These are phyloP conservation scores for Gossypium anomalum DNA, from an alignment of 345 rosid species.

Conservation along the genomic window DNA sequence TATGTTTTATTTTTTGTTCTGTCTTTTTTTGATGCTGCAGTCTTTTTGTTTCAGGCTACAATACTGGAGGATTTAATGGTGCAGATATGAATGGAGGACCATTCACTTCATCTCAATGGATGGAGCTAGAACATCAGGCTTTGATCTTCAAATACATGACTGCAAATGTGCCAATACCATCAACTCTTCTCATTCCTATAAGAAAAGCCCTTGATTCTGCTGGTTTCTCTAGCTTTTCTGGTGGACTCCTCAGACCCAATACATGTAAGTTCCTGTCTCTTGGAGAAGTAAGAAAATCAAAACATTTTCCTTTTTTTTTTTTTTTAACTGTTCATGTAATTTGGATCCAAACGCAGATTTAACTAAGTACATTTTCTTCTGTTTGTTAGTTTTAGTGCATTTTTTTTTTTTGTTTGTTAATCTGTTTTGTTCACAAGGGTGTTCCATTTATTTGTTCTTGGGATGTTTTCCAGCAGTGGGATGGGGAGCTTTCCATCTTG, in stretches of 20 bases:
- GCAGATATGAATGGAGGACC: conserved; percentile 49
- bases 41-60: conserved; percentile 32
- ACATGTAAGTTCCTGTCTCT: conserved; percentile 39
- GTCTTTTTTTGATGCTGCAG: background rate
- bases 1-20: background rate
- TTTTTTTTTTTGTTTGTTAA: background rate
- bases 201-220: conserved; percentile 66
- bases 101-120: conserved; percentile 75
- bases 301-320: background rate
- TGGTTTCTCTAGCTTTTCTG: conserved; percentile 38
- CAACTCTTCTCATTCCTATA: conserved; percentile 67
- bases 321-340: background rate
- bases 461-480: conserved; percentile 38
- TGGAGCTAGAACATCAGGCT: conserved; percentile 92
- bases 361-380: background rate
- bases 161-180: conserved; percentile 76
- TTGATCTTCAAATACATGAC: conserved; percentile 81
- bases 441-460: background rate
- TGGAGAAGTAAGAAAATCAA: background rate
- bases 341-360: background rate
- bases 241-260: conserved; percentile 45
- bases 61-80: conserved; percentile 31
- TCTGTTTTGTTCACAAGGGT: background rate
- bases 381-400: background rate
- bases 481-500: conserved; percentile 84